Conservation (phyloP, 2,329 filamentous ascomycete species). For the Curvularia sp. region DNA sequence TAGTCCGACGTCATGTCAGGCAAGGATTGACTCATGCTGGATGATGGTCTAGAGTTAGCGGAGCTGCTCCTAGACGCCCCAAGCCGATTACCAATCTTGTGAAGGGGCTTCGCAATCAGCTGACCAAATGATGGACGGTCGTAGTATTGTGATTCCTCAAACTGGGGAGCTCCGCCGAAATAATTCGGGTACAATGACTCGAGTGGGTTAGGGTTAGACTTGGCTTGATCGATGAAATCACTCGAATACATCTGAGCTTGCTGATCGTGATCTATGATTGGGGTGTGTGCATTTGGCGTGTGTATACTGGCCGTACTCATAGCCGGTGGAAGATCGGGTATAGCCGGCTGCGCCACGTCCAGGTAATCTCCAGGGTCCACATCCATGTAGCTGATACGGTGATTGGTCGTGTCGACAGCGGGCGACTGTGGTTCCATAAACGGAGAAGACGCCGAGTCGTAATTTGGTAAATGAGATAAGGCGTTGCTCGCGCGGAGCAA, state of each 20-base stretch:
- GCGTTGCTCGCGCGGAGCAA: conserved; percentile 36
- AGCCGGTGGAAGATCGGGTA: conserved; percentile 37
- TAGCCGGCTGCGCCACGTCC: conserved; percentile 38
- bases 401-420: conserved; percentile 32
- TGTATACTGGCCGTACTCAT: conserved; percentile 30
- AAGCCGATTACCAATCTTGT: conserved; percentile 43
- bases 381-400: conserved; percentile 51
- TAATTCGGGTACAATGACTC: conserved; percentile 47
- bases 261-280: conserved; percentile 32
- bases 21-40: conserved; percentile 31
- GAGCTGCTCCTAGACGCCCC: conserved; percentile 35
- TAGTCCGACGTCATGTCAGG: conserved; percentile 37
- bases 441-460: conserved; percentile 35
- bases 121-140: conserved; percentile 47
- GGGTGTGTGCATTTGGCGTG: conserved; percentile 29
- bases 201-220: conserved; percentile 40
- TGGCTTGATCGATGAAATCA: conserved; percentile 42
- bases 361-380: conserved; percentile 44
- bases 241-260: conserved; percentile 27
- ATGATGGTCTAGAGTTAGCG: conserved; percentile 33
- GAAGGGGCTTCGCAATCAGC: conserved; percentile 45
- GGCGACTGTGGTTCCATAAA: conserved; percentile 38
- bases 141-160: conserved; percentile 49
- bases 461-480: conserved; percentile 28
- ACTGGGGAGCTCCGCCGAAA: conserved; percentile 44